A percentile compares a stretch with the other conserved stretches of the same genome.
Conservation (phyloP, 2,329 filamentous ascomycete genomes). For the Harringtonia aguacate region DNA sequence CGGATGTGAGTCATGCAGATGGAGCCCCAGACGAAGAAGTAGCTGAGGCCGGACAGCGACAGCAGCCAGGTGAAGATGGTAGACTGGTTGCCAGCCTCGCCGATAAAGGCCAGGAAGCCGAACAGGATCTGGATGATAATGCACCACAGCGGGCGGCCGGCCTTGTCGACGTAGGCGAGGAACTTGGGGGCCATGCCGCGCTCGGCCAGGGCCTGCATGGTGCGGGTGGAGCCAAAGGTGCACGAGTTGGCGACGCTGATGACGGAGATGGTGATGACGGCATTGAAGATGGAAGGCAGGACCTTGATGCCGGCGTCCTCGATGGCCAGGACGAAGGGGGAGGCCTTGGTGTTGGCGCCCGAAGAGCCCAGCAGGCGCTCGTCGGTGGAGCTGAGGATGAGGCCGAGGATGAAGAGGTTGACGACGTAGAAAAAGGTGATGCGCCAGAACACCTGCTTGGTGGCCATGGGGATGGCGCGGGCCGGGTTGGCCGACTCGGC, state of each 20-base stretch:
- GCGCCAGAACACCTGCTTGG: constrained; percentile 45
- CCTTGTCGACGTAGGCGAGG: constrained; percentile 49
- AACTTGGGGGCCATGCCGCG: constrained; percentile 42
- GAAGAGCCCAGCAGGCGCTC: constrained; percentile 24
- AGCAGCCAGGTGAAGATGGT: constrained; percentile 55
- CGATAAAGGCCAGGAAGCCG: constrained; percentile 49
- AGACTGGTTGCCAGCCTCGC: constrained; percentile 27
- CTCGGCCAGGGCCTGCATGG: constrained; percentile 37
- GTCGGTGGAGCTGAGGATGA: constrained; percentile 35
- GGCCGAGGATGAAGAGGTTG: constrained; percentile 37
- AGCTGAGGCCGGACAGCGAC: constrained; percentile 60
- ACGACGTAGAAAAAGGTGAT: constrained; percentile 42
- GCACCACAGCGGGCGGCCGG: constrained; percentile 47
- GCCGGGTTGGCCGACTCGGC: constrained; percentile 39
- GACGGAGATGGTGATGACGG: constrained; percentile 39
- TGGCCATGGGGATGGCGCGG: constrained; percentile 36
- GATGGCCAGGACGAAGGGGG: constrained; percentile 42
- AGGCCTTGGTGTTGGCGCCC: constrained; percentile 31
- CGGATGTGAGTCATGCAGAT: constrained; percentile 56
- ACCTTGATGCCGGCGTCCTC: constrained; percentile 36
- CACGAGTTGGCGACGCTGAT: constrained; percentile 41
- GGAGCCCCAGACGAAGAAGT: constrained; percentile 66
- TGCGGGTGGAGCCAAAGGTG: constrained; percentile 38
- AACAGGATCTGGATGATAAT: constrained; percentile 42
- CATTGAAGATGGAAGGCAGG: constrained; percentile 42